Base-by-base conservation (phyloP, 768 basidiomycete genomes). In the Kwoniella dejecticola region DNA sequence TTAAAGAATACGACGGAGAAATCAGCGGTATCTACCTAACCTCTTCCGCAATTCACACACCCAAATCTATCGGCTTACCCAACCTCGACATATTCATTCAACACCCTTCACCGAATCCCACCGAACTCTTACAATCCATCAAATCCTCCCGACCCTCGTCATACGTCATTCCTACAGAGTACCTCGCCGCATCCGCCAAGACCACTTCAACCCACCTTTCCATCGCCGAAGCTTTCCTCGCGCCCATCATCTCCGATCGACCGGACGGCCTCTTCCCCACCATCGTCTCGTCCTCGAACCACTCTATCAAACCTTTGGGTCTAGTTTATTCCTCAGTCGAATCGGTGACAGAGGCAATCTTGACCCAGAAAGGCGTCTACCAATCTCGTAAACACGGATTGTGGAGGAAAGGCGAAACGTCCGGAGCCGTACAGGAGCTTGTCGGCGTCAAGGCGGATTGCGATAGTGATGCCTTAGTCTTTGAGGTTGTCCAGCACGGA, bases 361-460 rank as follows among this genome's bases (percentile, higher is more conserved):
- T 86, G 36, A 88, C 91, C 1, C 91, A 92, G 26, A 88, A 87
- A 74, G 96, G 96, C 15, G 88, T 95, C 12, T 99, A 99, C 76
- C 93, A 97, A 76, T 97, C 94, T 19, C 86, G 96, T 62, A 92
- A 90, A 75, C 91, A 95, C 72, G 94, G 94, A 15, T 81, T 98
- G 30, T 99, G 96, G 96, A 83, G 89, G 52, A 99, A 99, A 77
- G 96, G 96, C 15, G 94, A 91, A 80, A 94, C 93, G 0, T 94
- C 91, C 15, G 95, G 95, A 13, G 89, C 95, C 15, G 90, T 89
- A 2, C 96, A 99, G 72, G 85, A 90, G 17, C 85, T 99, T 57
- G 80, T 91, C 29, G 83, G 84, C 68, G 91, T 99, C 71, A 85
- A 86, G 27, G 76, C 86, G 21, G 96, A 99, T 79, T 99, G 96